Evolutionary conservation across 768 basidiomycete species (phyloP).

Genomic region (Pleurotus citrinopileatus): DNA sequence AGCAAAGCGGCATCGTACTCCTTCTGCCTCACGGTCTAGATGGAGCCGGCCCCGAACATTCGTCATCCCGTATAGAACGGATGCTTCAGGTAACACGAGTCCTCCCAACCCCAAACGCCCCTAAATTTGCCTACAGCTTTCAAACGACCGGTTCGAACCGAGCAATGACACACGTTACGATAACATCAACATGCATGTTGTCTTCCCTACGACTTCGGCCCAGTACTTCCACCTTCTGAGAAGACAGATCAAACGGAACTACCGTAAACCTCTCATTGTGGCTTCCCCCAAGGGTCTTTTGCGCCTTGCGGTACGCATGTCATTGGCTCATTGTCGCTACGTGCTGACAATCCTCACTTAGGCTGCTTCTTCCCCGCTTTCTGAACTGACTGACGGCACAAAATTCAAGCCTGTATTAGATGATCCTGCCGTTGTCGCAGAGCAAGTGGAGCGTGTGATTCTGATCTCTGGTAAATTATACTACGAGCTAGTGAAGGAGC

Average conservation of each 20-base stretch:
- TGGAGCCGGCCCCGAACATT: slow-evolving; percentile 93
- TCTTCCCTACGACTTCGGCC: slow-evolving; percentile 84
- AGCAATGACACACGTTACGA: slow-evolving; percentile 25
- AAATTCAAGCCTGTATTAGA: slow-evolving; percentile 67
- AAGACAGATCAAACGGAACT: slow-evolving; percentile 81
- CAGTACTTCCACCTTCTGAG: slow-evolving; percentile 94
- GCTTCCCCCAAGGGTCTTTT: slow-evolving; percentile 84
- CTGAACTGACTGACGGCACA: slow-evolving; percentile 57
- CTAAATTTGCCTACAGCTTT: slow-evolving; percentile 46
- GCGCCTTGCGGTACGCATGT: slow-evolving; percentile 59
- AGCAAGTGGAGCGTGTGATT: slow-evolving; percentile 59
- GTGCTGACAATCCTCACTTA: slow-evolving; percentile 24
- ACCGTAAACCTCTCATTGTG: slow-evolving; percentile 82
- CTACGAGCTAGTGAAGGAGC: slow-evolving; percentile 79
- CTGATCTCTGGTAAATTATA: slow-evolving; percentile 83
- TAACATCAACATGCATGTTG: slow-evolving; percentile 83
- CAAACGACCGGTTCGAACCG: slow-evolving; percentile 61
- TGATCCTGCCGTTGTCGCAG: slow-evolving; percentile 39
- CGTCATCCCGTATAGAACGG: slow-evolving; percentile 82
- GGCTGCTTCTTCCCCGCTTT: slow-evolving; percentile 70
- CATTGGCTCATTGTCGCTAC: not conserved
- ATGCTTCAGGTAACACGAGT: slow-evolving; percentile 78
- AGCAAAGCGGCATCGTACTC: slow-evolving; percentile 85
- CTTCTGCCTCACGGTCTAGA: slow-evolving; percentile 89
- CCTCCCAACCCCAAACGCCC: not conserved